These are phyloP conservation scores for Ephemerocybe angulata DNA, from an alignment of 768 basidiomycete genomes.

Conservation along the genomic window DNA sequence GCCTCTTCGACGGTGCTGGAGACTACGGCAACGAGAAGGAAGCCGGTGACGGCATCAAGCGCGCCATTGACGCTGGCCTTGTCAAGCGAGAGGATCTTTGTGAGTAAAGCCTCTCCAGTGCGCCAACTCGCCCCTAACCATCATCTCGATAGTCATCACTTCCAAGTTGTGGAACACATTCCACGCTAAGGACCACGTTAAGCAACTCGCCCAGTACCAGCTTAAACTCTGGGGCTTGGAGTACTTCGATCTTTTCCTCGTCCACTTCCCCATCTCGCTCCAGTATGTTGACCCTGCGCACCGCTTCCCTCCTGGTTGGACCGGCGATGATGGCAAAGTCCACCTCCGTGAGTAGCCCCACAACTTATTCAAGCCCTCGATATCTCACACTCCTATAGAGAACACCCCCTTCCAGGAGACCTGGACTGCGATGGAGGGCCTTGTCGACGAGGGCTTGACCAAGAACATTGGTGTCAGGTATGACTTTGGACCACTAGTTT, in stretches of 20 bases:
- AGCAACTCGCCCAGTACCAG: constrained; percentile 1
- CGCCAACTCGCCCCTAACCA: not conserved
- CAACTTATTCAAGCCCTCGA: not conserved
- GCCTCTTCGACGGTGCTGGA: constrained; percentile 77
- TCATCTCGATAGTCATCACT: constrained; percentile 50
- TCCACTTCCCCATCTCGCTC: constrained; percentile 86
- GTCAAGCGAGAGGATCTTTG: constrained; percentile 85
- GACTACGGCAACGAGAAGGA: constrained; percentile 91
- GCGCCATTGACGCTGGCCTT: constrained; percentile 76
- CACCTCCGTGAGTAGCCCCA: not conserved
- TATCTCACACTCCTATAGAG: constrained; percentile 37
- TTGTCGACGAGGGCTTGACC: constrained; percentile 64
- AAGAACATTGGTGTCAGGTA: constrained; percentile 64
- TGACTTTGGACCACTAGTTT: not conserved
- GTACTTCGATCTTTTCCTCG: constrained; percentile 76
- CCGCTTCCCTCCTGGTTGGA: constrained; percentile 84
- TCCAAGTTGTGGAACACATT: constrained; percentile 93
- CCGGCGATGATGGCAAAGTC: constrained; percentile 66
- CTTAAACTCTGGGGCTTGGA: constrained; percentile 11
- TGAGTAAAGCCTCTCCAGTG: not conserved
- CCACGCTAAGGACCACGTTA: constrained; percentile 61
- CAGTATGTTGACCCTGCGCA: constrained; percentile 73
- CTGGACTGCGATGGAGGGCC: constrained; percentile 77
- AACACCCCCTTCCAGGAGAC: constrained; percentile 74
- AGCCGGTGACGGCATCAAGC: constrained; percentile 72